Base-by-base conservation (phyloP, 805 yeast species). In the Metschnikowia vanudenii region DNA sequence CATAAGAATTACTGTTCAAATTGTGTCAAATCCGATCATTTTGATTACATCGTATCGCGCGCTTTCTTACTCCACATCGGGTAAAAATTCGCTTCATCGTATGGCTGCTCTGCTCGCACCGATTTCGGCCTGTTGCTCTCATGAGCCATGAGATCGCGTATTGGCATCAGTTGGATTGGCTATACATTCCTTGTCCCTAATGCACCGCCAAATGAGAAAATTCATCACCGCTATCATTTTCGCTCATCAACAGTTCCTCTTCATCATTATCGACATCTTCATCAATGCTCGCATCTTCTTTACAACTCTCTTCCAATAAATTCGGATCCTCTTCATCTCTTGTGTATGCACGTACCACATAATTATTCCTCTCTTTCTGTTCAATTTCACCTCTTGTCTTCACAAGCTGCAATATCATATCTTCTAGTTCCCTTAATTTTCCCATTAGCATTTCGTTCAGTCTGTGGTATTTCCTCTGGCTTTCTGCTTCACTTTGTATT, bases 371-470 rank as follows among this genome's bases (percentile, higher is more conserved):
- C 24, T 37, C 35, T 16, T 33, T 19, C 12, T 32, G 37, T 16
- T 37, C 36, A n/a, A n/a, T 28, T 12, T n/a, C 39, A 11, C 19
- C 11, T 18, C 28, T 43, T 12, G 31, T 26, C 9, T 19, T 19
- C 12, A 43, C 33, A 16, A 46, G 45, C 18, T 37, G 46, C 17
- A 28, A 26, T 5, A 50, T 20, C 31, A 40, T 40, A 3, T 24
- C 42, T 17, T 50, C 42, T 10, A 50, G 26, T 7, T 39, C 48
- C 30, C 22, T 39, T 13, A 50, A 33, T 29, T 46, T 50, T 17
- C 22, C 46, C 39, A 50, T 37, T 14, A 50, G 35, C 31, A 46
- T 37, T 24, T 50, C 40, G 14, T 41, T 46, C 37, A 35, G 39
- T 17, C n/a, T 35, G 12, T 38, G 41, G 13, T 13, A 31, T 26